Percentiles rank a stretch among this genome's conserved stretches.
Evolutionary conservation across 1,284 basidiomycete genomes (phyloP).

Genomic region (Boletus putidus): DNA sequence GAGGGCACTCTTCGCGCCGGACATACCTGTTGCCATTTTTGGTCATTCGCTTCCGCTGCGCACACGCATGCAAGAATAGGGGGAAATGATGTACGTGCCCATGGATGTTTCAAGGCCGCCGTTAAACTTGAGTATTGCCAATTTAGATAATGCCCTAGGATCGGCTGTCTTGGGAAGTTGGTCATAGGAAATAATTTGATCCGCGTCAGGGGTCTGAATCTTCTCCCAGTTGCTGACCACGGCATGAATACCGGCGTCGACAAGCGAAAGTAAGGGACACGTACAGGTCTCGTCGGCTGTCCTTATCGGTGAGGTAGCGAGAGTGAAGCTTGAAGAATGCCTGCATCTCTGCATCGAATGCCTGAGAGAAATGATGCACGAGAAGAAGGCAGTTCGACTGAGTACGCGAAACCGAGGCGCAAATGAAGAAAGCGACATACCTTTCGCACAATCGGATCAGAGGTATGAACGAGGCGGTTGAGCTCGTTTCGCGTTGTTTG

Average conservation of each 20-base stretch:
- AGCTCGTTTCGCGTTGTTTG: slow-evolving; percentile 97
- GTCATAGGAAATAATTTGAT: slow-evolving; percentile 88
- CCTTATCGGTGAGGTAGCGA: slow-evolving; percentile 90
- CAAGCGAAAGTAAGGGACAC: slow-evolving; percentile 37
- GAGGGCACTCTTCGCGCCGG: slow-evolving; percentile 84
- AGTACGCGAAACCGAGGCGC: slow-evolving; percentile 7
- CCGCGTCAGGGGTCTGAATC: slow-evolving; percentile 86
- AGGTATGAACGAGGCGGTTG: slow-evolving; percentile 82
- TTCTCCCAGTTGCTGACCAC: slow-evolving; percentile 86
- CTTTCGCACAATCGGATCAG: slow-evolving; percentile 80
- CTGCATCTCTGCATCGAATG: slow-evolving; percentile 96
- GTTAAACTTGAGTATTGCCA: slow-evolving; percentile 97
- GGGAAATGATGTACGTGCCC: slow-evolving; percentile 50
- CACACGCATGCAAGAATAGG: slow-evolving; percentile 8
- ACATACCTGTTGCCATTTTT: slow-evolving; percentile 59
- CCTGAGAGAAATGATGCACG: slow-evolving; percentile 39
- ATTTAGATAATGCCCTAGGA: slow-evolving; percentile 78
- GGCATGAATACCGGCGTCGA: slow-evolving; percentile 11
- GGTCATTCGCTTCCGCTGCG: slow-evolving; percentile 8
- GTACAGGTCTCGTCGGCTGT: slow-evolving; percentile 88
- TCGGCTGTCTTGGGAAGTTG: slow-evolving; percentile 65
- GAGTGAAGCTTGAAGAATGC: slow-evolving; percentile 98
- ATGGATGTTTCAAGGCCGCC: slow-evolving; percentile 96
- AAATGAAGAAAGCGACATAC: slow-evolving; percentile 44
- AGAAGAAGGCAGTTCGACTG: background rate